Conservation (phyloP, 495 filamentous ascomycete genomes). For the Neohortaea acidophila region DNA sequence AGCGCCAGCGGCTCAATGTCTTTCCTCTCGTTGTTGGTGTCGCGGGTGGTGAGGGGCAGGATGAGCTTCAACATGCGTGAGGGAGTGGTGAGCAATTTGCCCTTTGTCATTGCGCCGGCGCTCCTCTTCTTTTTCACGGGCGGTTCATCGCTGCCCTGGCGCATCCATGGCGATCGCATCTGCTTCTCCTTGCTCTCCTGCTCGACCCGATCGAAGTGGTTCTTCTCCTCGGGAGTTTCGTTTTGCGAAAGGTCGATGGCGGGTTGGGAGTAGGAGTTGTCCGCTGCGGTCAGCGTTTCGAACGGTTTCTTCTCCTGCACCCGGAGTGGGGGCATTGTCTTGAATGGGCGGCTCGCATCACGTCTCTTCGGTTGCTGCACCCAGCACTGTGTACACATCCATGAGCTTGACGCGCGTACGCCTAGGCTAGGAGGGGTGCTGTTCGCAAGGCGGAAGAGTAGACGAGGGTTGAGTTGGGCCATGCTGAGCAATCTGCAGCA, state of each 20-base stretch:
- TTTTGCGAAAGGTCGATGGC: conserved; percentile 25
- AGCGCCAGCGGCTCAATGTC: conserved; percentile 72
- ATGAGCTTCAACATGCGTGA: conserved; percentile 81
- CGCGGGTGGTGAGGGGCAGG: conserved; percentile 52
- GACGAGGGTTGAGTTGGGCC: no score
- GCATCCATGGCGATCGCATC: conserved; percentile 49
- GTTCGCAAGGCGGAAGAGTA: no score
- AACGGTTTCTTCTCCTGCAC: conserved; percentile 1
- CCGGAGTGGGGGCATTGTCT: neutral
- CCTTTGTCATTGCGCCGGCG: conserved; percentile 47
- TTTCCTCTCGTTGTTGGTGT: conserved; percentile 43
- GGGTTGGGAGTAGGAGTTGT: conserved; percentile 17
- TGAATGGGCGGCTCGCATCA: no score
- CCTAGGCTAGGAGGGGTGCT: no score
- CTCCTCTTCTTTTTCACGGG: conserved; percentile 34
- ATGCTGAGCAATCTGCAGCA: no score
- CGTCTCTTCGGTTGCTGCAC: no score
- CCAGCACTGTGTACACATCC: no score
- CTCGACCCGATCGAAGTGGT: conserved; percentile 28
- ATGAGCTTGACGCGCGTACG: no score
- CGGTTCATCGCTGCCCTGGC: conserved; percentile 45
- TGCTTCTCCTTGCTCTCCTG: conserved; percentile 37
- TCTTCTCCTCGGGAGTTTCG: conserved; percentile 25
- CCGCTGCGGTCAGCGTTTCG: conserved; percentile 2
- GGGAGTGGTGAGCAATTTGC: conserved; percentile 83